A percentile compares a stretch with the other conserved stretches of the same genome.
Conservation (phyloP, 2,329 filamentous ascomycete genomes). For the Ciborinia camelliae region DNA sequence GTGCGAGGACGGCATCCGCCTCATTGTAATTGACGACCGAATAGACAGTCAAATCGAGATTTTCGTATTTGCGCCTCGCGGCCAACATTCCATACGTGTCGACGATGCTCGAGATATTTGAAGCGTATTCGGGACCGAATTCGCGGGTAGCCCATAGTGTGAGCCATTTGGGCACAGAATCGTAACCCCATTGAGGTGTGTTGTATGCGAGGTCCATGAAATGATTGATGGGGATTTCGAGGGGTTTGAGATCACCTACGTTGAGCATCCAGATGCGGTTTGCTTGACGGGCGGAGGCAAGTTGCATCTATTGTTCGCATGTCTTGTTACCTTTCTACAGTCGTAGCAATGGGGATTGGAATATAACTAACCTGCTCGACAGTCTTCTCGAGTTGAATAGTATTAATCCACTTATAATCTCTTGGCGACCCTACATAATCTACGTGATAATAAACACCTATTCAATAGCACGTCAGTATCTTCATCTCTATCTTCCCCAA, state of each 20-base stretch:
- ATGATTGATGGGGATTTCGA: slow-evolving; percentile 62
- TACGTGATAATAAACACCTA: slow-evolving; percentile 57
- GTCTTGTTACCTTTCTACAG: not conserved
- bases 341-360: too few relatives aligned
- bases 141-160: slow-evolving; percentile 54
- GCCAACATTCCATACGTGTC: slow-evolving; percentile 56
- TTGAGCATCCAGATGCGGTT: slow-evolving; percentile 59
- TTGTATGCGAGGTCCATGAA: slow-evolving; percentile 68
- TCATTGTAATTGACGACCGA: slow-evolving; percentile 63
- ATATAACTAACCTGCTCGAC: slow-evolving; percentile 49
- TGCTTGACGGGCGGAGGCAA: slow-evolving; percentile 55
- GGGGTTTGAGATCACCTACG: slow-evolving; percentile 59
- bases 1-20: slow-evolving; percentile 53
- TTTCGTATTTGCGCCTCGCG: slow-evolving; percentile 59
- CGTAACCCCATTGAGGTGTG: slow-evolving; percentile 52
- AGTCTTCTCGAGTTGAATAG: slow-evolving; percentile 61
- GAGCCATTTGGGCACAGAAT: slow-evolving; percentile 55
- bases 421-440: slow-evolving; percentile 50
- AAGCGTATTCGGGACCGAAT: slow-evolving; percentile 49
- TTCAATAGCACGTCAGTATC: not conserved
- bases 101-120: slow-evolving; percentile 50
- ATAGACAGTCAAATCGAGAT: slow-evolving; percentile 56
- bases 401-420: slow-evolving; percentile 61
- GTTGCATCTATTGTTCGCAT: slow-evolving; percentile 49
- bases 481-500: not conserved